phyloP scores from a whole-genome alignment of 169 alveolate genomes.

The Eimeria tenella region DNA sequence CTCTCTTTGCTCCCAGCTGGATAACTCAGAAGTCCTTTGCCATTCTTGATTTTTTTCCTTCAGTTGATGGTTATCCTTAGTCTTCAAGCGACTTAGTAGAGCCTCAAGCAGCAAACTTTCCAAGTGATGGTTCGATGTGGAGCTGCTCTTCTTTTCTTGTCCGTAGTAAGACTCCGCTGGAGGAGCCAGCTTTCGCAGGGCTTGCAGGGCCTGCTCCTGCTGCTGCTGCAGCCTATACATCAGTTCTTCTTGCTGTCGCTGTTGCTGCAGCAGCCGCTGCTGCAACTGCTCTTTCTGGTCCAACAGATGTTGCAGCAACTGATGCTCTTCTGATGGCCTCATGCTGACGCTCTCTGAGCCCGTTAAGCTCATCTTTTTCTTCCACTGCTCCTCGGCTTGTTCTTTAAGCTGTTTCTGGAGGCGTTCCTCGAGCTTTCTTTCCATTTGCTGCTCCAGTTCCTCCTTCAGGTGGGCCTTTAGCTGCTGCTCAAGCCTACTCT shows the following conservation, averaged over 20 bases:
- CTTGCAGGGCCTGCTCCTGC: conserved; percentile 55
- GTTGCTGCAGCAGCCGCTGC: conserved; percentile 55
- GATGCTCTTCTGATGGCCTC: not conserved
- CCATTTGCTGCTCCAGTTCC: conserved; percentile 46
- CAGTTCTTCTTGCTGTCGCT: conserved; percentile 30
- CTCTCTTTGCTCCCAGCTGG: conserved; percentile 54
- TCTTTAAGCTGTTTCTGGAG: not conserved
- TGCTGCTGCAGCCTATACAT: conserved; percentile 21
- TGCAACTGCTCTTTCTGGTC: conserved; percentile 43
- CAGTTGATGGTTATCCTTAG: not conserved
- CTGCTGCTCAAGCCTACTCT: conserved; percentile 37
- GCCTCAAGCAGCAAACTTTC: conserved; percentile 26
- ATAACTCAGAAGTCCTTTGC: not conserved
- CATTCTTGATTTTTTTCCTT: not conserved
- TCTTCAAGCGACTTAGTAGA: conserved; percentile 1
- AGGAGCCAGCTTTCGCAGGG: not conserved
- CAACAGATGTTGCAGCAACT: not conserved
- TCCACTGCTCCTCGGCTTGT: not conserved
- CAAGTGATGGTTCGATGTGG: not conserved
- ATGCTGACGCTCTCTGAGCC: not conserved
- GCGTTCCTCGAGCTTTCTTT: not conserved
- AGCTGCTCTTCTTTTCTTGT: not conserved
- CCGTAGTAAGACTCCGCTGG: not conserved
- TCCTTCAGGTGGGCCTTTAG: conserved; percentile 36
- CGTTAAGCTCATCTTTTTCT: not conserved